Evolutionary conservation across 495 filamentous ascomycete species (phyloP), one percentile per base, ranked within the genome.

Genomic region (Penicillium taxi): DNA sequence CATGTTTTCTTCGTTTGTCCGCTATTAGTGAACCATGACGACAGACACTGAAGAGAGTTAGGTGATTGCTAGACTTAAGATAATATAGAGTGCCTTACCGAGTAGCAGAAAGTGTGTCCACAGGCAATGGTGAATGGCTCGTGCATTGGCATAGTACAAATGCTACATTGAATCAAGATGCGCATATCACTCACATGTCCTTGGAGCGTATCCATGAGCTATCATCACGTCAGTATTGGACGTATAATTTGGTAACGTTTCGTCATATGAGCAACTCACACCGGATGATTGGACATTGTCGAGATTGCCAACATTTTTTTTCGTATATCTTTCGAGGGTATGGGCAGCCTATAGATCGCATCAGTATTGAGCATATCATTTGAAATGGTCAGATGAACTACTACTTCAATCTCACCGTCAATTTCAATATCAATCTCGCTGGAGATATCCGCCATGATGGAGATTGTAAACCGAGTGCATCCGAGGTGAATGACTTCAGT

Each of bases 41-140:
- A 60, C 16, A 84, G 59, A 52, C 81, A 86, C 77, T 81, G 35
- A 13, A 5, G 33, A 19, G 45, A 48, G 9, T 49, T 38, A 59
- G 55, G 24, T 22, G 15, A 6, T 28, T 37, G 21, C 18, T 9
- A 36, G 9, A 17, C 3, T 24, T 6, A 9, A 25, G 16, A 13
- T 30, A 12, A 23, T 9, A 15, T 14, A 39, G 22, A 12, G 9
- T 13, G 54, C n/a, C 70, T 49, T 39, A 81, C 77, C 27, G 70
- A 76, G 47, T 86, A 86, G 53, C 81, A 86, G 48, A 82, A 86
- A 4, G 81, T 82, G 58, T 86, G 81, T 1, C 81, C 81, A 46
- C 81, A 86, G 26, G 74, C 70, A 26, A 82, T 71, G 13, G 72
- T 80, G 55, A 79, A 86, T 6, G 81, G 81, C 47, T 86, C 81